These are phyloP conservation scores for Psilocybe sp. DNA, from an alignment of 768 basidiomycete species.

Conservation along the genomic window DNA sequence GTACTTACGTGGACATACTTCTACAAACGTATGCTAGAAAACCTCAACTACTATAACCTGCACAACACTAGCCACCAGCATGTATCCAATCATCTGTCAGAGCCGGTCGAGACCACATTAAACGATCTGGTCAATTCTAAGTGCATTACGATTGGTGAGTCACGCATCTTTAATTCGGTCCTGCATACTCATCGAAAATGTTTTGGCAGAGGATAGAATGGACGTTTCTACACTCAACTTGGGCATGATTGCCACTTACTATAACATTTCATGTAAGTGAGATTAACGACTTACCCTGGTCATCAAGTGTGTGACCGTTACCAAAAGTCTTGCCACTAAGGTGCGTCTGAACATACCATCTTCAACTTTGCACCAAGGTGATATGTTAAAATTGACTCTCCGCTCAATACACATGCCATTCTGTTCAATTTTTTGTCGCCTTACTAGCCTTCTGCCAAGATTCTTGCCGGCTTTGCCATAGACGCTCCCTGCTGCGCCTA, in stretches of 20 bases:
- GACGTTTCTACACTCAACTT: constrained; percentile 89
- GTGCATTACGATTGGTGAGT: constrained; percentile 83
- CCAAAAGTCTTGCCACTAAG: constrained; percentile 78
- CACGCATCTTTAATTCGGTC: background rate
- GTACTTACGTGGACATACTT: constrained; percentile 99
- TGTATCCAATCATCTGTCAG: constrained; percentile 92
- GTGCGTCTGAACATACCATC: no score
- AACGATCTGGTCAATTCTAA: constrained; percentile 92
- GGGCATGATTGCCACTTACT: constrained; percentile 98
- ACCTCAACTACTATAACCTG: constrained; percentile 92
- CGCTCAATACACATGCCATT: no score
- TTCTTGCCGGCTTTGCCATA: no score
- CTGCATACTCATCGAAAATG: background rate
- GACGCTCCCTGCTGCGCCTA: no score
- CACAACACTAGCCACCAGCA: constrained; percentile 96
- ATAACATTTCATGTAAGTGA: constrained; percentile 83
- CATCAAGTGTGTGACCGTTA: constrained; percentile 89
- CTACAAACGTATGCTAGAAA: constrained; percentile 96
- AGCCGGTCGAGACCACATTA: constrained; percentile 91
- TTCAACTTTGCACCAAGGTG: no score
- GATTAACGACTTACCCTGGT: constrained; percentile 69
- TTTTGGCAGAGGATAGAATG: constrained; percentile 79
- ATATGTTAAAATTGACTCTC: no score
- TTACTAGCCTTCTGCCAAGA: no score
- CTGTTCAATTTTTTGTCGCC: no score